Base-by-base conservation (phyloP, 805 yeast species). In the Candida maesae region DNA sequence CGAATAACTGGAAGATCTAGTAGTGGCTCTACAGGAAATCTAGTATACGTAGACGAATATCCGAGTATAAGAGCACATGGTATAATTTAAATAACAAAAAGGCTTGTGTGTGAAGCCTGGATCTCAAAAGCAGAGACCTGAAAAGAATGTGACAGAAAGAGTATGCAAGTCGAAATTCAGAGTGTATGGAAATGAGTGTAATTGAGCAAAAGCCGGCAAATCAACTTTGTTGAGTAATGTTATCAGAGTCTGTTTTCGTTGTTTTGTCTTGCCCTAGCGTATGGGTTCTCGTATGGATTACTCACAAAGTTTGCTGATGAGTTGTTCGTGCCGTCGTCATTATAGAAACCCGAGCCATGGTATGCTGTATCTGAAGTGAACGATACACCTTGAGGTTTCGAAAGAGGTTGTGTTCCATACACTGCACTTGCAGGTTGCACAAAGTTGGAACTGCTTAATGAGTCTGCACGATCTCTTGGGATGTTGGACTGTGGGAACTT, bases 351-450 rank as follows among this genome's bases (percentile, higher is more conserved):
- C n/a, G 50, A 45, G 5, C 56, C 57, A 38, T 42, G 52, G 33
- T 52, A 51, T 2, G 52, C 33, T 6, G 52, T 51, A 36, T 52
- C 55, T 29, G 36, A 37, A 15, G 16, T 33, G 25, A 52, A 52
- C 11, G 53, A 36, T 13, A 51, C 44, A 30, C 55, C 52, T n/a
- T n/a, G n/a, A 3, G 55, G 53, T 27, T 43, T 51, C 11, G 45
- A 19, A 13, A 52, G 25, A 11, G 46, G 41, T 17, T 44, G 39
- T 10, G 56, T 41, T 3, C 59, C 56, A 30, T 51, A 50, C 3
- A 58, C 56, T 5, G 59, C 58, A 42, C 58, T 52, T 5, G 59
- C 33, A 10, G 60, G 60, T 23, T 50, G 49, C 1, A 58, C 52
- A 13, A 24, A 18, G n/a, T 36, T 34, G 13, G 30, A 18, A 33